Conservation (phyloP, 2,329 filamentous ascomycete genomes). For the Diaporthe nobilis region DNA sequence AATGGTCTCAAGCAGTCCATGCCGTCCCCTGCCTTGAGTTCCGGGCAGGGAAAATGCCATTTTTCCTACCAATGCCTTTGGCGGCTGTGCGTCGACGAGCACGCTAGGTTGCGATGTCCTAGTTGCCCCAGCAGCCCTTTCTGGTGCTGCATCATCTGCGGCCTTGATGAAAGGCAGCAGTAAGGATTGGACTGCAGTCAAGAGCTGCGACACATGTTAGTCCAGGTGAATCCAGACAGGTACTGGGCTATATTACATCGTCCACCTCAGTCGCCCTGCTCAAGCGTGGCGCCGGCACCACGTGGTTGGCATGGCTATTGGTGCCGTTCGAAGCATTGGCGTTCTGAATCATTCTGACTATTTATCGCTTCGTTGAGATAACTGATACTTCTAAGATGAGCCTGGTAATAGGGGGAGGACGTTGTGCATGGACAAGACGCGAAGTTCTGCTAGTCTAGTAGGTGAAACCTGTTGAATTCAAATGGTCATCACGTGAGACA, state of each 20-base stretch:
- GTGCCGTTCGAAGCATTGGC: background rate
- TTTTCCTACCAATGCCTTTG: background rate
- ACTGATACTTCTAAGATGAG: background rate
- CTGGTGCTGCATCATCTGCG: background rate
- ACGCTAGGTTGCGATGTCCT: background rate
- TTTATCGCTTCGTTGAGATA: background rate
- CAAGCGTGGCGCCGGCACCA: background rate
- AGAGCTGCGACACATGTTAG: background rate
- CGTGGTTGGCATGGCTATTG: background rate
- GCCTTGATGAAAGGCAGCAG: background rate
- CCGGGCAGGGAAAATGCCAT: background rate
- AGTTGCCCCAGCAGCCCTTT: background rate
- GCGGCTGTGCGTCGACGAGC: background rate
- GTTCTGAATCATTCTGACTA: background rate
- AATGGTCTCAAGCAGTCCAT: constrained; percentile 64
- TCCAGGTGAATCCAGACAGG: background rate
- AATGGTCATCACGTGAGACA: background rate
- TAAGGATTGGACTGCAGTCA: background rate
- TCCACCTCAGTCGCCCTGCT: background rate
- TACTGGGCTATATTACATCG: background rate
- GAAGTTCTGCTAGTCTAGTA: background rate
- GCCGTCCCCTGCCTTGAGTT: background rate
- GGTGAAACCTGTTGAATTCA: background rate
- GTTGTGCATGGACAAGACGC: background rate
- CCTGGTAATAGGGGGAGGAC: background rate